Evolutionary conservation across 1,139 yeast genomes (phyloP).

Genomic region (Debaryomycetaceae sp.): DNA sequence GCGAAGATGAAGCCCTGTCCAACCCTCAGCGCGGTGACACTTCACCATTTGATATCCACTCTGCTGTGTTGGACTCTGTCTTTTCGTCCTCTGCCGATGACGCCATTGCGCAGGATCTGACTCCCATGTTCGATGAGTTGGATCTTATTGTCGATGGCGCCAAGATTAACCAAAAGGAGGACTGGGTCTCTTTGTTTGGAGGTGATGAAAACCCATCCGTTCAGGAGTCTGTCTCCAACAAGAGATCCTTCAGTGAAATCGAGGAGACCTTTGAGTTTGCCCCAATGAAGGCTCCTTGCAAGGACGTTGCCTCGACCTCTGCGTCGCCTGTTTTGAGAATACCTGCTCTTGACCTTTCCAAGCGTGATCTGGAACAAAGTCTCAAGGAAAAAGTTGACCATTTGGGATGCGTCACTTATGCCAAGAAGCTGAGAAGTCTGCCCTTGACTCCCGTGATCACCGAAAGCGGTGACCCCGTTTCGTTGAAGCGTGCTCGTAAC

Average conservation of each 20-base stretch:
- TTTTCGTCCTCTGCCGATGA: slow-evolving; percentile 48
- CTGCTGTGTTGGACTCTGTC: slow-evolving; percentile 59
- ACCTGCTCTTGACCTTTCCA: too few relatives aligned
- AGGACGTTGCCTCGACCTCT: slow-evolving; percentile 30
- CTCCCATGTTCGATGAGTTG: slow-evolving; percentile 66
- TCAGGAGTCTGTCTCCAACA: slow-evolving; percentile 20
- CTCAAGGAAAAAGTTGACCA: slow-evolving; percentile 41
- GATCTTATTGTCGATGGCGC: slow-evolving; percentile 44
- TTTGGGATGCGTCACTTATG: slow-evolving; percentile 60
- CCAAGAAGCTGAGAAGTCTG: slow-evolving; percentile 56
- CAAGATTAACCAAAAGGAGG: slow-evolving; percentile 42
- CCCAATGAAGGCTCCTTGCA: slow-evolving; percentile 9
- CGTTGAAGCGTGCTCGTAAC: slow-evolving; percentile 86
- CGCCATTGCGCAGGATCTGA: slow-evolving; percentile 35
- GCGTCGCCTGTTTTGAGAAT: slow-evolving; percentile 18
- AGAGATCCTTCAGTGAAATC: slow-evolving; percentile 28
- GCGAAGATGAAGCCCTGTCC: slow-evolving; percentile 8
- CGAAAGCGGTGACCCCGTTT: slow-evolving; percentile 57
- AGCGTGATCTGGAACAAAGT: too few relatives aligned
- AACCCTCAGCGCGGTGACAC: slow-evolving; percentile 12
- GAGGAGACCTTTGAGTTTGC: slow-evolving; percentile 24
- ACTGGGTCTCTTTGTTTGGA: slow-evolving; percentile 65
- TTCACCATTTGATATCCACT: slow-evolving; percentile 51
- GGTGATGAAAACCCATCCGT: slow-evolving; percentile 30
- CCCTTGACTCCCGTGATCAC: slow-evolving; percentile 66